phyloP scores from a whole-genome alignment of 2,329 filamentous ascomycete species.

The Aaosphaeria arxii region DNA sequence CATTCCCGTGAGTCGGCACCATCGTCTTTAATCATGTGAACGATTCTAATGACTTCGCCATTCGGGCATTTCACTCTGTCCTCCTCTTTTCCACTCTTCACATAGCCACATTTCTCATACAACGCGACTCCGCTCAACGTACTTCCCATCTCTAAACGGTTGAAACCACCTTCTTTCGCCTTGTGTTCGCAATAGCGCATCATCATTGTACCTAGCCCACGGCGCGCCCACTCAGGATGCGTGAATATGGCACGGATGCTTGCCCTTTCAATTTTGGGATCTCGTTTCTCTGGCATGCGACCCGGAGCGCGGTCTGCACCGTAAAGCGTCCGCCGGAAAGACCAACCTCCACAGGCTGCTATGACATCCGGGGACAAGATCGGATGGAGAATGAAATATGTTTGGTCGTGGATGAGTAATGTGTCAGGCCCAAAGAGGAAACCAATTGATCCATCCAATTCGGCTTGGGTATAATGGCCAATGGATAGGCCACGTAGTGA shows the following conservation, averaged over 20 bases:
- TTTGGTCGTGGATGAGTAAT: conserved; percentile 27
- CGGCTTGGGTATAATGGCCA: conserved; percentile 26
- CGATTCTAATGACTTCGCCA: conserved; percentile 28
- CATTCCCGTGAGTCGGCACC: background rate
- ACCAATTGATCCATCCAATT: conserved; percentile 35
- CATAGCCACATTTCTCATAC: conserved; percentile 35
- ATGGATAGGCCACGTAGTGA: conserved; percentile 26
- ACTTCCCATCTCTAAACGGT: conserved; percentile 33
- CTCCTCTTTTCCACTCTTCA: conserved; percentile 25
- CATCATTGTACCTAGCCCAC: conserved; percentile 35
- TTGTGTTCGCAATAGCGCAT: conserved; percentile 34
- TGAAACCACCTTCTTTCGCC: conserved; percentile 24
- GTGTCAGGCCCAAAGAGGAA: conserved; percentile 35
- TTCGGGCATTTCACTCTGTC: conserved; percentile 32
- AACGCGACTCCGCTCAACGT: conserved; percentile 32
- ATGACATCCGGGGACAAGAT: conserved; percentile 14
- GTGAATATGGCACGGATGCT: conserved; percentile 37
- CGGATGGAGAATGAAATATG: conserved; percentile 34
- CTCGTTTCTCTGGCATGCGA: conserved; percentile 27
- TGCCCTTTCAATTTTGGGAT: conserved; percentile 25
- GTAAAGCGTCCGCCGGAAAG: conserved; percentile 33
- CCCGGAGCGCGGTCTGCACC: conserved; percentile 29
- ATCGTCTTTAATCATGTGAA: conserved; percentile 33
- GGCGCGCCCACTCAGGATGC: conserved; percentile 23
- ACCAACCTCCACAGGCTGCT: conserved; percentile 36